These are phyloP conservation scores for Colletotrichum sp. DNA, from an alignment of 2,329 filamentous ascomycete species.

Conservation along the genomic window DNA sequence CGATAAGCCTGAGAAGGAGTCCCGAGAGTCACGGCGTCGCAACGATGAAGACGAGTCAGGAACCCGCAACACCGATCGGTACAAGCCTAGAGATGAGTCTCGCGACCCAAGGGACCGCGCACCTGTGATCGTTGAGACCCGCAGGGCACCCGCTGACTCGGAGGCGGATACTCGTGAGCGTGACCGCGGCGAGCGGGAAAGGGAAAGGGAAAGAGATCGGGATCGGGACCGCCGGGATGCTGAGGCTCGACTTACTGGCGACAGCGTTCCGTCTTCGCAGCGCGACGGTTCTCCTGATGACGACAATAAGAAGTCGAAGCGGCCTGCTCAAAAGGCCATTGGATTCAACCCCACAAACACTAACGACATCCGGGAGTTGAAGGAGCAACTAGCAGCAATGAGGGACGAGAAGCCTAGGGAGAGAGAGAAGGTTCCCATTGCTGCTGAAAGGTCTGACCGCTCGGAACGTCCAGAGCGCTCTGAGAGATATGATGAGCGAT, in stretches of 20 bases:
- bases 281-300: conserved; percentile 48
- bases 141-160: conserved; percentile 10
- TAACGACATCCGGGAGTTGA: conserved; percentile 52
- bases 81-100: conserved; percentile 30
- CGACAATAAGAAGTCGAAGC: conserved; percentile 40
- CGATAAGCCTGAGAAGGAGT: conserved; percentile 7
- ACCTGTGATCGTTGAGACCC: conserved; percentile 24
- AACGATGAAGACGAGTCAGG: conserved; percentile 18
- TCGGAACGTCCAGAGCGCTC: neutral
- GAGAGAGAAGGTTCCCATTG: conserved; percentile 7
- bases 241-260: conserved; percentile 41
- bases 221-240: conserved; percentile 41
- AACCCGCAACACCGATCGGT: conserved; percentile 29
- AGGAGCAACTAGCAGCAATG: conserved; percentile 54
- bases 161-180: conserved; percentile 25
- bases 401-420: conserved; percentile 24
- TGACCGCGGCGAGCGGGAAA: conserved; percentile 15
- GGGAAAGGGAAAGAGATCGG: conserved; percentile 15
- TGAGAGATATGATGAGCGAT: neutral
- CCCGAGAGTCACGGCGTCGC: conserved; percentile 19
- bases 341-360: conserved; percentile 60
- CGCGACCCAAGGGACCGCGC: conserved; percentile 17
- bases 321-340: conserved; percentile 41
- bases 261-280: conserved; percentile 32
- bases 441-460: conserved; percentile 10